Conservation (phyloP, 2,329 filamentous ascomycete species). For the Claviceps sp. region DNA sequence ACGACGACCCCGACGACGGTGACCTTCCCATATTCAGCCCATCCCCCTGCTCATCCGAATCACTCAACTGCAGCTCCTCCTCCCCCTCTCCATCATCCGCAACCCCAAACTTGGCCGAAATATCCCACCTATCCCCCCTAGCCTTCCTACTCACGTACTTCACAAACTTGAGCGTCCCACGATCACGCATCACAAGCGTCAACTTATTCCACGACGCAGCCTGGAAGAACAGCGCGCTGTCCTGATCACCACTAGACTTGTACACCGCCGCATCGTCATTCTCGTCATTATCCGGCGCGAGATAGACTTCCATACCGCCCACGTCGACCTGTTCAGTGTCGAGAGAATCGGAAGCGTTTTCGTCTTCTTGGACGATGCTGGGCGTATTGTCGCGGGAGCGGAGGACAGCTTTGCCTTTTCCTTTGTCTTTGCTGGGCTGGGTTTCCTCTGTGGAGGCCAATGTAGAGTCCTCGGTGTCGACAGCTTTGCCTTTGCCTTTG, state of each 20-base stretch:
- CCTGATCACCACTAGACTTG: conserved; percentile 68
- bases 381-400: too few species aligned
- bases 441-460: too few species aligned
- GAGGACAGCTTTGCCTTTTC: too few species aligned
- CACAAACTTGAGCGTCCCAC: conserved; percentile 78
- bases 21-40: too few species aligned
- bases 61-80: conserved; percentile 21
- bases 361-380: too few species aligned
- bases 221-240: conserved; percentile 53
- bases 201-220: conserved; percentile 73
- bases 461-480: too few species aligned
- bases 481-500: too few species aligned
- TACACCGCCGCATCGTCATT: conserved; percentile 74
- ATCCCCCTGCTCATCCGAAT: conserved; percentile 12
- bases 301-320: conserved; percentile 79
- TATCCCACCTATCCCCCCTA: conserved; percentile 83
- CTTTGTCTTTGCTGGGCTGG: too few species aligned
- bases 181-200: conserved; percentile 78
- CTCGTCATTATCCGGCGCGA: conserved; percentile 50
- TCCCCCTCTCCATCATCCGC: conserved; percentile 37
- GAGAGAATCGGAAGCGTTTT: too few species aligned
- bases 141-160: conserved; percentile 85
- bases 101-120: conserved; percentile 67
- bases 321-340: conserved; percentile 32
- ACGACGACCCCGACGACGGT: too few species aligned